phyloP scores from a whole-genome alignment of 2,329 filamentous ascomycete species.

The Colletotrichum graminicola region DNA sequence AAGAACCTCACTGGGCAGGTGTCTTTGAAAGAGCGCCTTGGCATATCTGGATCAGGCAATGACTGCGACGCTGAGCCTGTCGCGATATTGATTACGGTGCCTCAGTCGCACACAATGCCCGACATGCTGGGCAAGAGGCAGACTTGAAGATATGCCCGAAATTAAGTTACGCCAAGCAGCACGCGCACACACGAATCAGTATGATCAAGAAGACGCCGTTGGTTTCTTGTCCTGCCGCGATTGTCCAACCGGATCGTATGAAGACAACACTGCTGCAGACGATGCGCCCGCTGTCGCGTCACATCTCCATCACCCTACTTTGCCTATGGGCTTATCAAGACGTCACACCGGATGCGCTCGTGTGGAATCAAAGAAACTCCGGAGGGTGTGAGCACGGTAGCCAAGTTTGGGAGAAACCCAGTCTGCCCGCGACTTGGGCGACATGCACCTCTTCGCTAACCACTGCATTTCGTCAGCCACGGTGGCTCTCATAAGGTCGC shows the following conservation, averaged over 20 bases:
- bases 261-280: background rate
- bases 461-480: background rate
- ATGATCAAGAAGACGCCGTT: background rate
- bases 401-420: background rate
- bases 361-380: background rate
- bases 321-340: slow-evolving; percentile 22
- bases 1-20: background rate
- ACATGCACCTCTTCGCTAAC: slow-evolving; percentile 5
- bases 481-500: slow-evolving; percentile 5
- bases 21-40: background rate
- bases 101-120: background rate
- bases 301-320: background rate
- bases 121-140: background rate
- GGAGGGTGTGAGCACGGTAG: background rate
- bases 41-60: background rate
- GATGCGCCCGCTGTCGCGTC: background rate
- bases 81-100: background rate
- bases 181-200: background rate
- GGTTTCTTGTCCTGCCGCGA: background rate
- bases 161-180: background rate
- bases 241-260: background rate
- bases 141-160: background rate
- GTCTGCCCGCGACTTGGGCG: background rate
- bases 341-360: background rate
- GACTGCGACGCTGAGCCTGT: background rate